Conservation (phyloP, 768 basidiomycete genomes). For the Lentinula boryana region DNA sequence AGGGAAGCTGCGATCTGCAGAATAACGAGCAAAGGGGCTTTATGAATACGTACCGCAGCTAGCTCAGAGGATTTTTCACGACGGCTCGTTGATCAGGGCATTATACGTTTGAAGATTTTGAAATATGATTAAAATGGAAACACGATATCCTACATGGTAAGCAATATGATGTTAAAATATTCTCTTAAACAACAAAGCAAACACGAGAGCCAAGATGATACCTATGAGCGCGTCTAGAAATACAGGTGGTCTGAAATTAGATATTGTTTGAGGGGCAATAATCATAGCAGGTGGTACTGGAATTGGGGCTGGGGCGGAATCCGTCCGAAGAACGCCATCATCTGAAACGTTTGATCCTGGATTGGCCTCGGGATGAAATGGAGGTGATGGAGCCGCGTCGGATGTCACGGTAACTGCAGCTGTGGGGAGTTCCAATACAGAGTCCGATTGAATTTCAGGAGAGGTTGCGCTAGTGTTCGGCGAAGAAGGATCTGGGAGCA, state of each 20-base stretch:
- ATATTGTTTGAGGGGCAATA: constrained; percentile 10
- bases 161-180: constrained; percentile 26
- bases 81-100: not conserved
- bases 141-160: constrained; percentile 2
- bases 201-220: constrained; percentile 60
- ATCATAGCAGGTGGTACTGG: constrained; percentile 24
- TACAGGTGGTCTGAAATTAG: constrained; percentile 3
- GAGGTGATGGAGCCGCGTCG: not conserved
- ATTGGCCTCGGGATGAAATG: not conserved
- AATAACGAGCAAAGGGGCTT: not conserved
- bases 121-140: not conserved
- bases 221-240: constrained; percentile 66
- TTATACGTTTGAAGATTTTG: not conserved
- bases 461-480: not conserved
- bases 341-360: constrained; percentile 1
- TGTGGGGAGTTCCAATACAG: not conserved
- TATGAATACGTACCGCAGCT: not conserved
- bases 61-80: not conserved
- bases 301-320: constrained; percentile 2
- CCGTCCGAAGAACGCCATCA: not conserved
- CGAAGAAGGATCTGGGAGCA: constrained; percentile 60
- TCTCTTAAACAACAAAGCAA: constrained; percentile 63
- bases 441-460: not conserved
- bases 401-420: no score
- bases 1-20: not conserved